Percentiles rank a stretch among this genome's conserved stretches.
Conservation (phyloP, 306 rosid species). For the Cicer arietinum region DNA sequence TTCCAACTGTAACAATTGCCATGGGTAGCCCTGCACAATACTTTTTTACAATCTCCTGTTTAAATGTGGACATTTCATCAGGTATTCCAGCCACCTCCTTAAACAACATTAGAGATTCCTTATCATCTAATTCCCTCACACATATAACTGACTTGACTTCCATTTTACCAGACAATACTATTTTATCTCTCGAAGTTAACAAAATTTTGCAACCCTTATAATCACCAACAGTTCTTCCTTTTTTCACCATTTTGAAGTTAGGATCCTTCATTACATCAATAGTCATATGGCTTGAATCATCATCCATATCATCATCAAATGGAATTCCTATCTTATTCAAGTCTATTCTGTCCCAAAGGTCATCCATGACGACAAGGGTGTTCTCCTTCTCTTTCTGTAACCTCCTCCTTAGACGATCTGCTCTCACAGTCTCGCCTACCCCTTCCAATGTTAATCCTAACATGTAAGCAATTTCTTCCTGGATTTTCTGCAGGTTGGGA, state of each 20-base stretch:
- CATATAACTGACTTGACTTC: slow-evolving; percentile 15
- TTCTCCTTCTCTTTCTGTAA: slow-evolving; percentile 19
- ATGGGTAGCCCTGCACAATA: slow-evolving; percentile 36
- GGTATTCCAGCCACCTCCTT: background rate
- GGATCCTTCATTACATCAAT: background rate
- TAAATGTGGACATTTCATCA: background rate
- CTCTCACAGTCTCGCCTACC: slow-evolving; percentile 27
- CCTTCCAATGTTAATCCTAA: slow-evolving; percentile 27
- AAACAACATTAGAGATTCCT: slow-evolving; percentile 35
- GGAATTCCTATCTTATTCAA: slow-evolving; percentile 38
- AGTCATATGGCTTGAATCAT: background rate
- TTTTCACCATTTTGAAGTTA: background rate
- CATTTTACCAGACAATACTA: slow-evolving; percentile 31
- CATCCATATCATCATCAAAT: slow-evolving; percentile 4
- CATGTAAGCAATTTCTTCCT: slow-evolving; percentile 34
- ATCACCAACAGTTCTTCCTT: slow-evolving; percentile 1
- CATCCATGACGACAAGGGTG: slow-evolving; percentile 31
- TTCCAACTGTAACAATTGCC: slow-evolving; percentile 32
- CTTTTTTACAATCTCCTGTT: slow-evolving; percentile 3
- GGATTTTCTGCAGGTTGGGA: slow-evolving; percentile 22
- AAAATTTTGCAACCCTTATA: slow-evolving; percentile 12
- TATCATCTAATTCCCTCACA: background rate
- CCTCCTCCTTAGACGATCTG: slow-evolving; percentile 29
- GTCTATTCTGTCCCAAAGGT: slow-evolving; percentile 30
- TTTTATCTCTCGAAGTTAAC: background rate